phyloP scores from a whole-genome alignment of 306 rosid species.

The Hippophae gyantsensis region DNA sequence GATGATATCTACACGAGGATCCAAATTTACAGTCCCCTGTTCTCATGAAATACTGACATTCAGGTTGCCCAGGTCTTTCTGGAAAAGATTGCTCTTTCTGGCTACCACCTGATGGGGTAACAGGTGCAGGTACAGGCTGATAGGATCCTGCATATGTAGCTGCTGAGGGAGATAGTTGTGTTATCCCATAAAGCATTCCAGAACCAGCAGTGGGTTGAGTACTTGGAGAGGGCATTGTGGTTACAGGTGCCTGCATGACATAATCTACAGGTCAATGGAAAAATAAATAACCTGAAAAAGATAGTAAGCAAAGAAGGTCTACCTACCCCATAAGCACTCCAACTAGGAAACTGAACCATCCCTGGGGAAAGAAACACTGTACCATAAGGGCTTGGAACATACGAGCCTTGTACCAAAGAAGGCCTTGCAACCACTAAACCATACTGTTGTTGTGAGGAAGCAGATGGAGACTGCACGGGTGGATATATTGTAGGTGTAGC shows the following conservation, averaged over 20 bases:
- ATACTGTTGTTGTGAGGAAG: slow-evolving; percentile 66
- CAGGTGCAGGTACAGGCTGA: slow-evolving; percentile 48
- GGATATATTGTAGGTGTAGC: slow-evolving; percentile 50
- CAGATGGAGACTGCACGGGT: slow-evolving; percentile 62
- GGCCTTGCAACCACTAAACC: slow-evolving; percentile 77
- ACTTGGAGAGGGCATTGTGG: slow-evolving; percentile 59
- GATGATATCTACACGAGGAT: slow-evolving; percentile 95
- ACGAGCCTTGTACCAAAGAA: slow-evolving; percentile 61
- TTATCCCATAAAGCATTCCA: slow-evolving; percentile 53
- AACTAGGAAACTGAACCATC: slow-evolving; percentile 63
- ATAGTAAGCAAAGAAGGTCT: slow-evolving; percentile 17
- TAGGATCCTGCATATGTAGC: slow-evolving; percentile 48
- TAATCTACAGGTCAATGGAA: slow-evolving; percentile 23
- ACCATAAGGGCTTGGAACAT: slow-evolving; percentile 72
- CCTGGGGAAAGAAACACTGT: slow-evolving; percentile 67
- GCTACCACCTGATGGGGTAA: slow-evolving; percentile 49
- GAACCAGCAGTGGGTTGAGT: slow-evolving; percentile 48
- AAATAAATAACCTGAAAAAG: slow-evolving; percentile 14
- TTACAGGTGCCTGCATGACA: slow-evolving; percentile 54
- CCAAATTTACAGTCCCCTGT: slow-evolving; percentile 98
- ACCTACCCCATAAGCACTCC: slow-evolving; percentile 81
- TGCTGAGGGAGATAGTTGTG: slow-evolving; percentile 47
- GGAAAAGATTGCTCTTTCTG: slow-evolving; percentile 75
- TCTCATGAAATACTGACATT: slow-evolving; percentile 83
- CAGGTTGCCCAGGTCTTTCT: slow-evolving; percentile 90